Conservation (phyloP, 345 rosid species). For the Heritiera fomes region DNA sequence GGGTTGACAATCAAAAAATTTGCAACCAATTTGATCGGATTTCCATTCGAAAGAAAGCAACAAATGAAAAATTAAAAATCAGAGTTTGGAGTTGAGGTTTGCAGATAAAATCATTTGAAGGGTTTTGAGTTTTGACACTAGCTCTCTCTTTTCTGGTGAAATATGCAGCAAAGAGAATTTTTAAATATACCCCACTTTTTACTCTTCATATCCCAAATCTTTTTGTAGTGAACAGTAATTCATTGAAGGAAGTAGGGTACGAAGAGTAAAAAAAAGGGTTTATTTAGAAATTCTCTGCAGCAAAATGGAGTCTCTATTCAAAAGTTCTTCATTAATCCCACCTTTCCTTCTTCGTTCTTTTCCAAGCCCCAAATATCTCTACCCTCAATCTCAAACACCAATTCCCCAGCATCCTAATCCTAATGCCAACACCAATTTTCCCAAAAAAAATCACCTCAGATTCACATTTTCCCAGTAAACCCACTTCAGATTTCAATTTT, state of each 20-base stretch:
- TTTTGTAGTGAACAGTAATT: too few species aligned
- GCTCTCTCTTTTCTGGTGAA: neutral
- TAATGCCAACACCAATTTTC: slow-evolving; percentile 14
- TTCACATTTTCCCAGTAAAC: slow-evolving; percentile 5
- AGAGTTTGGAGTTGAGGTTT: neutral
- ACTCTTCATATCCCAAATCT: too few species aligned
- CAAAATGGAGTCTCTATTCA: slow-evolving; percentile 35
- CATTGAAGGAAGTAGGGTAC: neutral
- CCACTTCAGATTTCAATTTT: slow-evolving; percentile 1
- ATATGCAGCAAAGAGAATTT: neutral
- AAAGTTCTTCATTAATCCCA: slow-evolving; percentile 25
- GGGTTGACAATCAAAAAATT: too few species aligned
- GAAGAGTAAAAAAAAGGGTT: slow-evolving; percentile 12
- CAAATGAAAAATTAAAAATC: neutral
- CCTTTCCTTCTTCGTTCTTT: slow-evolving; percentile 28
- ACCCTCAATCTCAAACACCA: slow-evolving; percentile 38
- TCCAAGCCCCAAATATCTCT: slow-evolving; percentile 32
- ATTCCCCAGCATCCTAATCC: slow-evolving; percentile 20
- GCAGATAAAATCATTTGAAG: neutral
- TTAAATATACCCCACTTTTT: too few species aligned
- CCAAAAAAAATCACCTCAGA: slow-evolving; percentile 20
- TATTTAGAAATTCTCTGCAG: too few species aligned
- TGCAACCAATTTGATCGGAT: too few species aligned
- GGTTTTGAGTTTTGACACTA: neutral
- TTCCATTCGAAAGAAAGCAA: too few species aligned